Evolutionary conservation across 352 stramenopile genomes (phyloP).

Genomic region (Globisporangium spiculum): DNA sequence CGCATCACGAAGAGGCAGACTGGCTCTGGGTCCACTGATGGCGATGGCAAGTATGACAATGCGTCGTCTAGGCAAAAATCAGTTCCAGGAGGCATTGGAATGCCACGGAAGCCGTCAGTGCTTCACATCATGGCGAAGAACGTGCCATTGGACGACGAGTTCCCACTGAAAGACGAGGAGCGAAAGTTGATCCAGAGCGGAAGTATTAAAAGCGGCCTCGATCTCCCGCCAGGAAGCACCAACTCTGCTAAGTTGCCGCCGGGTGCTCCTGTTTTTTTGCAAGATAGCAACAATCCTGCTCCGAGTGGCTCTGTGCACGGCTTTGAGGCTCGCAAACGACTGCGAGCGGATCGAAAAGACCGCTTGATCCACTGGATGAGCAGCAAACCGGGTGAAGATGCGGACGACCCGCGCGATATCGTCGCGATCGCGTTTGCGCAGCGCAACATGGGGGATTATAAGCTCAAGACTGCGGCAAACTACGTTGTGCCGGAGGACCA

Average conservation of each 20-base stretch:
- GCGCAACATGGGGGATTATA: slow-evolving; percentile 91
- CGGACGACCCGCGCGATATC: slow-evolving; percentile 89
- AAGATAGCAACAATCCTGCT: neutral
- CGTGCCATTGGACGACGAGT: slow-evolving; percentile 36
- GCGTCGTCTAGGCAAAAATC: neutral
- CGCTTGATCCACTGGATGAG: slow-evolving; percentile 54
- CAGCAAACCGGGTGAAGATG: slow-evolving; percentile 85
- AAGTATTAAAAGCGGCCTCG: neutral
- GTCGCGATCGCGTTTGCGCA: slow-evolving; percentile 86
- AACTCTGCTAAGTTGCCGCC: slow-evolving; percentile 14
- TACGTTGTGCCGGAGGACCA: slow-evolving; percentile 90
- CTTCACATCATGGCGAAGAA: slow-evolving; percentile 70
- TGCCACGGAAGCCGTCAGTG: slow-evolving; percentile 36
- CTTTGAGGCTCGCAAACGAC: slow-evolving; percentile 79
- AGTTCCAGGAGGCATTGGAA: too few relatives aligned
- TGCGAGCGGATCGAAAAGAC: slow-evolving; percentile 70
- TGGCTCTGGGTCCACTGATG: neutral
- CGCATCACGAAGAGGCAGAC: slow-evolving; percentile 18
- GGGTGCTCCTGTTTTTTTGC: slow-evolving; percentile 19
- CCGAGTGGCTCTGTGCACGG: slow-evolving; percentile 45
- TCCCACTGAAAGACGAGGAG: slow-evolving; percentile 64
- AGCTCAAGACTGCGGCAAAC: slow-evolving; percentile 82
- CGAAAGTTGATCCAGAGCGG: slow-evolving; percentile 33
- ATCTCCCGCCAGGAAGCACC: neutral
- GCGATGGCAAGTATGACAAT: neutral